Evolutionary conservation across 1,284 basidiomycete genomes (phyloP), one percentile per base, ranked within the genome.

Genomic region (Omphalotus olearius): DNA sequence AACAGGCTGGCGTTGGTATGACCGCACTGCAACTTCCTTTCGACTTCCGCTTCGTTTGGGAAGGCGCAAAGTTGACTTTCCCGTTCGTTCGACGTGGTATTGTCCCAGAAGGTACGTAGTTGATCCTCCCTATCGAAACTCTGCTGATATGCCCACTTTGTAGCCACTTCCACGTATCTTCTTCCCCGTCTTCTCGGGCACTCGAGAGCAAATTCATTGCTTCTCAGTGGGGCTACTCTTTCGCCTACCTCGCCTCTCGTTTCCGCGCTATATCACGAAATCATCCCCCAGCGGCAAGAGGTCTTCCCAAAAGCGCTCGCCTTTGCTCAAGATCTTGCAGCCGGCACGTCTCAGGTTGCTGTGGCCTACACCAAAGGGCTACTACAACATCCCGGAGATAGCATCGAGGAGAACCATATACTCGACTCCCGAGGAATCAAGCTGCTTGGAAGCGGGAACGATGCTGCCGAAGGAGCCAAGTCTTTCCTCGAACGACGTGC

Each of bases 41-140:
- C 54, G 79, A 80, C 59, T 73, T 80, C 50, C 75, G 78, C 17
- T 75, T 82, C 56, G 72, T 69, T 0, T 81, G 79, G 79, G 66
- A 64, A 4, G 74, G 74, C 9, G 78, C 79, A 0, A 80, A 79
- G 53, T 62, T 80, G 13, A 69, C 72, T 3, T 73, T 80, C 51
- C 79, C 79, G 1, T 82, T 82, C 57, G 73, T 81, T 23, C 72
- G 77, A 2, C 73, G 78, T 3, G 79, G 79, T 3, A 79, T 81
- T 26, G 66, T 68, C 4, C 70, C 78, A 7, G 79, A 82, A 71
- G 77, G 78, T 74, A 53, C 26, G 61, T 57, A 23, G 23, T 9
- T 9, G 7, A 11, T 36, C 20, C 14, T 28, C 5, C 18, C 23
- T 9, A 20, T 25, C 17, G 6, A 10, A 5, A 18, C 5, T 1